These are phyloP conservation scores for Cercospora nicotianae DNA, from an alignment of 2,329 filamentous ascomycete species.

Conservation along the genomic window DNA sequence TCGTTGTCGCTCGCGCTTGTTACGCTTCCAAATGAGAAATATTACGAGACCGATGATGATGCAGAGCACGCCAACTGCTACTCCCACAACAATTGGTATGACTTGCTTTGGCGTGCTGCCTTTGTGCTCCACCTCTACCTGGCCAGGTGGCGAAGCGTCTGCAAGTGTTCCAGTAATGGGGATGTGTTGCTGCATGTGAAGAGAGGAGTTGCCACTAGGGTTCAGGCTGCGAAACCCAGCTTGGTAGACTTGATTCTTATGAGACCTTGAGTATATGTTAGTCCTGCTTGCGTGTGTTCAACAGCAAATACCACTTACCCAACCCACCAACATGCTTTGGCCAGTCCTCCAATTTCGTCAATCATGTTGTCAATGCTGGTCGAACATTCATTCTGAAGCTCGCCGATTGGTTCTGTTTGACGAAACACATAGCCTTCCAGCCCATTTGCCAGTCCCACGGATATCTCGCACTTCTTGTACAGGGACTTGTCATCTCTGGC, in stretches of 20 bases:
- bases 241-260: slow-evolving; percentile 21
- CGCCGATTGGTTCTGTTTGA: slow-evolving; percentile 10
- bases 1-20: slow-evolving; percentile 10
- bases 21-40: slow-evolving; percentile 9
- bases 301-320: slow-evolving; percentile 5
- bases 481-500: slow-evolving; percentile 14
- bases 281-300: not conserved
- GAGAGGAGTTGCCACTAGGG: slow-evolving; percentile 2
- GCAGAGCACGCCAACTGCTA: not conserved
- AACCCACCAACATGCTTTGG: slow-evolving; percentile 17
- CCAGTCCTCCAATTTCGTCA: slow-evolving; percentile 8
- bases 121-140: not conserved
- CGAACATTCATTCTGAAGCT: slow-evolving; percentile 14
- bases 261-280: slow-evolving; percentile 1
- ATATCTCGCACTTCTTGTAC: slow-evolving; percentile 21
- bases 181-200: slow-evolving; percentile 13
- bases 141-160: not conserved
- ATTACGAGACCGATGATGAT: slow-evolving; percentile 4
- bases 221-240: slow-evolving; percentile 16
- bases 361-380: slow-evolving; percentile 18
- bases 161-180: not conserved
- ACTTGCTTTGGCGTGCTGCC: slow-evolving; percentile 1
- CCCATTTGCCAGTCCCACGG: slow-evolving; percentile 16
- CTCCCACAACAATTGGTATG: slow-evolving; percentile 6
- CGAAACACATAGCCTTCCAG: slow-evolving; percentile 19